Evolutionary conservation across 257 asterid genomes (phyloP).

Genomic region (Henckelia pumila): DNA sequence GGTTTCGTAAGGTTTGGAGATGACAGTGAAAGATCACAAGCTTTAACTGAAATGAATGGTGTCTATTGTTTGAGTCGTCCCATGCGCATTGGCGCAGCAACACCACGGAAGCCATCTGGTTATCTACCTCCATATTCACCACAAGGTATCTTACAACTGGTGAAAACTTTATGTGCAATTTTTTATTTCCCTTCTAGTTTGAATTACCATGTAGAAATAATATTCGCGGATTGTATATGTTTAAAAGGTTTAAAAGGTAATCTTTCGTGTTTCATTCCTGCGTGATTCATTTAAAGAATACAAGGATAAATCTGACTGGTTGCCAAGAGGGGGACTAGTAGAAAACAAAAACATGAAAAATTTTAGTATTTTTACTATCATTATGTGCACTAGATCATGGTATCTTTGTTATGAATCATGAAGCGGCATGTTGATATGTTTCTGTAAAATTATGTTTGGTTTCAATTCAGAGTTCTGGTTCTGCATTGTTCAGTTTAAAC

Average conservation of each 20-base stretch:
- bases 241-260: too few species aligned
- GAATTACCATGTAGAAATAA: background rate
- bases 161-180: background rate
- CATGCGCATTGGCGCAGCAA: slow-evolving; percentile 92
- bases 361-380: too few species aligned
- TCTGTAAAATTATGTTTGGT: background rate
- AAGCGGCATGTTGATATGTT: background rate
- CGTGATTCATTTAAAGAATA: background rate
- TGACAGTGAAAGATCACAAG: slow-evolving; percentile 75
- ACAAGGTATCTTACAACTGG: slow-evolving; percentile 46
- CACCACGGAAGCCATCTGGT: slow-evolving; percentile 77
- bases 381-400: background rate
- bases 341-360: background rate
- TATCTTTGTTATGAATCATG: background rate
- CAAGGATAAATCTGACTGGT: background rate
- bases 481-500: background rate
- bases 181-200: slow-evolving; percentile 13
- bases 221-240: background rate
- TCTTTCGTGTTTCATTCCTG: background rate
- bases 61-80: slow-evolving; percentile 79
- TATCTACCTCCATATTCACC: slow-evolving; percentile 69
- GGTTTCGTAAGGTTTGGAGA: slow-evolving; percentile 97
- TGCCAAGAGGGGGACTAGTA: background rate
- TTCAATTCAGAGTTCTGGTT: background rate
- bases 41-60: slow-evolving; percentile 88